These are phyloP conservation scores for Phytopythium ostracodes DNA, from an alignment of 352 stramenopile genomes.

Conservation along the genomic window DNA sequence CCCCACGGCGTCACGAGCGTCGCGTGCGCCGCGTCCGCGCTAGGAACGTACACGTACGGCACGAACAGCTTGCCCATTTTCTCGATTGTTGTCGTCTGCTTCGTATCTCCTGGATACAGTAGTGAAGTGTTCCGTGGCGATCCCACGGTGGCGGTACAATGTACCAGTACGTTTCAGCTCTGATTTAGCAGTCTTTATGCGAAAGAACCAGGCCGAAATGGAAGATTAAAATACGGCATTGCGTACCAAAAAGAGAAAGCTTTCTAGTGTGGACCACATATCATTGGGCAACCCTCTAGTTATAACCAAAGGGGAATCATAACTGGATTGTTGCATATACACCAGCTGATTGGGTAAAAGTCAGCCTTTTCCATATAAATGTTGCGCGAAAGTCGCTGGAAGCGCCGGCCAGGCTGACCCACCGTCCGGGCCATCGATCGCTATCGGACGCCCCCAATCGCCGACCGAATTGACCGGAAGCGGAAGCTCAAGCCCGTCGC, in stretches of 20 bases:
- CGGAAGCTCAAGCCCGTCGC: background rate
- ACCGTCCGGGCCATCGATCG: conserved; percentile 1
- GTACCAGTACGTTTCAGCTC: too few species aligned
- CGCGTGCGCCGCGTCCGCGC: conserved; percentile 41
- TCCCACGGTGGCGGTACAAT: too few species aligned
- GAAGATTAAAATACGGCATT: too few species aligned
- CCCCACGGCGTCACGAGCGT: conserved; percentile 74
- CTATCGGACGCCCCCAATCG: conserved; percentile 14
- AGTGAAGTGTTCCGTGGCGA: too few species aligned
- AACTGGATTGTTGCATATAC: too few species aligned
- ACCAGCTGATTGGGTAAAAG: background rate
- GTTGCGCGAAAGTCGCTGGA: conserved; percentile 21
- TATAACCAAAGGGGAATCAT: too few species aligned
- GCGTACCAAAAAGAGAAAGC: too few species aligned
- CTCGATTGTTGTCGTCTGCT: background rate
- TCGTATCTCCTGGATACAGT: too few species aligned
- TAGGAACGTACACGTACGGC: conserved; percentile 74
- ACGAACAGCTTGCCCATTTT: conserved; percentile 34
- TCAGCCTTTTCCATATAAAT: background rate
- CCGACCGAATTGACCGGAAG: conserved; percentile 14
- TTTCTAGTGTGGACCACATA: too few species aligned
- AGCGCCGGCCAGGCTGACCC: conserved; percentile 7
- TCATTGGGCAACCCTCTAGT: too few species aligned
- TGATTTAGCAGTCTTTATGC: too few species aligned
- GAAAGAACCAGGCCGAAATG: too few species aligned